Base-by-base conservation (phyloP, 129 eudicot species). In the Lactuca sativa region DNA sequence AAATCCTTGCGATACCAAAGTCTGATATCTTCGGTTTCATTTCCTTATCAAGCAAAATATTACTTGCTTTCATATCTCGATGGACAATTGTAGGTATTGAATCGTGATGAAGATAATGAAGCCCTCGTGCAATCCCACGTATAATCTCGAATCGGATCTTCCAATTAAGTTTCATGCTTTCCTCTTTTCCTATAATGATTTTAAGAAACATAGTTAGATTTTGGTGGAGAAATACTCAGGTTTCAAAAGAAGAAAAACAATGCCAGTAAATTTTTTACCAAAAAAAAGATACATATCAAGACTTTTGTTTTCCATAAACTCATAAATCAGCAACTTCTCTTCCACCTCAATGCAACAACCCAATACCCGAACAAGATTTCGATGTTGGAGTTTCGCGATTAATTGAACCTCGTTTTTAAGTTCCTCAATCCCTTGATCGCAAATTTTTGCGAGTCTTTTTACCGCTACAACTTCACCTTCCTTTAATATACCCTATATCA, bases 1-100 rank as follows among this genome's bases (percentile, higher is more conserved):
- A 88, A 56, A 88, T 85, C 55, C 97, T 76, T 6, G 97, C 96
- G 88, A 91, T 91, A 54, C 97, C 97, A 70, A 91, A 91, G 69
- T 91, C 95, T 14, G 96, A 91, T 63, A 91, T 91, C 74, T 91
- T 91, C 0, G 97, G 95, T 69, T 59, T 82, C 92, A 91, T 83
- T 21, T 91, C 92, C 64, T 76, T 75, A 33, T 91, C 97, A 9
- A 91, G 85, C 21, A 91, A 83, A 75, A 91, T 80, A 67, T 91
- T 91, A 68, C 97, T 87, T 12, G 92, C 90, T 79, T 91, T 91
- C 37, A 91, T 88, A 74, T 91, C 97, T 62, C 97, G 71, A 74
- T 91, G 97, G 54, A 91, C 80, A 10, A 91, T 87, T 69, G 88
- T 82, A 21, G 85, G 81, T 56, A 95, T 80, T 16, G 97, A 91